A percentile compares a stretch with the other conserved stretches of the same genome.
phyloP scores from a whole-genome alignment of 768 basidiomycete species.

The Gautieria morchelliformis region DNA sequence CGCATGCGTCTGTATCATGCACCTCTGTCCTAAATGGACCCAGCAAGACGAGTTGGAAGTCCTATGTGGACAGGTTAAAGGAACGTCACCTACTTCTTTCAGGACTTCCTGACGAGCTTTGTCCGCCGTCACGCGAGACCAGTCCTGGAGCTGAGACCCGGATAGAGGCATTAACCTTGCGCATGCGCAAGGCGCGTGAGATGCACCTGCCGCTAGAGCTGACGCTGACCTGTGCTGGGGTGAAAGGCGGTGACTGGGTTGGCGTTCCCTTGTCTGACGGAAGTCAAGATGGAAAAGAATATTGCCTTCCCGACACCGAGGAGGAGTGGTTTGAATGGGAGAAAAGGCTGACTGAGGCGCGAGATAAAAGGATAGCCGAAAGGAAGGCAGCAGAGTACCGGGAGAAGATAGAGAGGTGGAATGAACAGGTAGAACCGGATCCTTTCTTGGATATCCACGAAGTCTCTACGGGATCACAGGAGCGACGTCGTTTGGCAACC shows the following conservation, averaged over 20 bases:
- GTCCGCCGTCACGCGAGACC: not conserved
- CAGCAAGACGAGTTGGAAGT: not conserved
- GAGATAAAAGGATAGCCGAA: not conserved
- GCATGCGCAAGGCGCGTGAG: not conserved
- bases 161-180: not conserved
- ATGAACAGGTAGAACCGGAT: not conserved
- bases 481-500: not conserved
- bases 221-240: slow-evolving; percentile 4
- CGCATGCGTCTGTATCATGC: not conserved
- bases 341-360: not conserved
- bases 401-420: slow-evolving; percentile 5
- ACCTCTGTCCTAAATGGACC: not conserved
- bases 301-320: slow-evolving; percentile 3
- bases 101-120: not conserved
- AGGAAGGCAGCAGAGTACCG: not conserved
- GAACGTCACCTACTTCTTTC: slow-evolving; percentile 2
- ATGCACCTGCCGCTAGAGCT: slow-evolving; percentile 1
- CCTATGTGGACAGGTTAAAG: slow-evolving; percentile 7
- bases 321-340: slow-evolving; percentile 7
- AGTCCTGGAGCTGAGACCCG: not conserved
- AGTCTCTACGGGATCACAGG: not conserved
- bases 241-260: slow-evolving; percentile 8
- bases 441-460: not conserved
- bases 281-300: not conserved
- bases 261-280: not conserved